A percentile compares a stretch with the other conserved stretches of the same genome.
Evolutionary conservation across 768 basidiomycete species (phyloP).

Genomic region (Xerocomellus chrysenteron): DNA sequence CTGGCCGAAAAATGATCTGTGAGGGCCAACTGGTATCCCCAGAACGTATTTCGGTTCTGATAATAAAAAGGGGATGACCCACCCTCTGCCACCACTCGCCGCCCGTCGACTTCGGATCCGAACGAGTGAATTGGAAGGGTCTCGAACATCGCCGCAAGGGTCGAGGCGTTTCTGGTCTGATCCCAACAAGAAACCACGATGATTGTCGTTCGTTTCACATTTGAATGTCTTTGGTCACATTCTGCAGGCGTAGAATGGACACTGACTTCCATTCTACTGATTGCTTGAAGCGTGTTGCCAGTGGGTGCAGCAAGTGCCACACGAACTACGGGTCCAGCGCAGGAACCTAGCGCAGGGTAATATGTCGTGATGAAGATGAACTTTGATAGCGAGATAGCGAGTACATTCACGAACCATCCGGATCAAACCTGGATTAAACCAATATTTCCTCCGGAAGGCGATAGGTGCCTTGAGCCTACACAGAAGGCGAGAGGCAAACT

Average conservation of each 20-base stretch:
- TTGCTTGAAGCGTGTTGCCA: neutral
- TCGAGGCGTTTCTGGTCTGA: neutral
- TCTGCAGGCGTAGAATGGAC: neutral
- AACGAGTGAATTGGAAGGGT: neutral
- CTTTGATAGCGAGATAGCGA: neutral
- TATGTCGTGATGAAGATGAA: neutral
- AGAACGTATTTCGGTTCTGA: neutral
- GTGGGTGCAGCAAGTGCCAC: neutral
- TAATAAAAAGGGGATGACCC: neutral
- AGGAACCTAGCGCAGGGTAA: neutral
- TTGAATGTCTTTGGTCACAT: neutral
- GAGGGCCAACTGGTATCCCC: neutral
- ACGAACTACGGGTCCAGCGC: neutral
- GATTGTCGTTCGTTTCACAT: neutral
- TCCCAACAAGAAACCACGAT: neutral
- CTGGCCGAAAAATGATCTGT: neutral
- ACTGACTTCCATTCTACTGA: constrained; percentile 3
- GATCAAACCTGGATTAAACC: neutral
- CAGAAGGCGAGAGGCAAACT: neutral
- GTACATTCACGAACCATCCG: neutral
- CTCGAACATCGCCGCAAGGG: neutral
- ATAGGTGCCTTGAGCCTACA: neutral
- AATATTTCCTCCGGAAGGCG: neutral
- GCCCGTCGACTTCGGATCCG: neutral
- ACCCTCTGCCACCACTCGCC: neutral